phyloP scores from a whole-genome alignment of 2,329 filamentous ascomycete genomes.

The Penicillium sp. region DNA sequence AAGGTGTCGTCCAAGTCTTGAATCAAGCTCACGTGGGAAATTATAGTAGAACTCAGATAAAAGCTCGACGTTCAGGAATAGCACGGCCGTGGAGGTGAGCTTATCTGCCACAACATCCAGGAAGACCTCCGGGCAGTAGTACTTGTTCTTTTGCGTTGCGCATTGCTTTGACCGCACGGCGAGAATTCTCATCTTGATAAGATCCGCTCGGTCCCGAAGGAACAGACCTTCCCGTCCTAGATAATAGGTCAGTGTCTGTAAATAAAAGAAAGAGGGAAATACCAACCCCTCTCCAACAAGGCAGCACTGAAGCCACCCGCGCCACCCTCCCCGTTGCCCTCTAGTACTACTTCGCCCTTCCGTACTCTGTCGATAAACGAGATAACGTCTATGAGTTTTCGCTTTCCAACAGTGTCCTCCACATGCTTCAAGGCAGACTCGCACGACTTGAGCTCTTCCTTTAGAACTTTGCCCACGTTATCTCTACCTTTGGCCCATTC shows the following conservation, averaged over 20 bases:
- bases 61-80: slow-evolving; percentile 96
- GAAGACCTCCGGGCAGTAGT: slow-evolving; percentile 95
- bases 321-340: slow-evolving; percentile 77
- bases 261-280: slow-evolving; percentile 6
- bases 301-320: slow-evolving; percentile 91
- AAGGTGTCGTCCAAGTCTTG: slow-evolving; percentile 77
- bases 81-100: slow-evolving; percentile 87
- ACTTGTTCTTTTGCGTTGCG: slow-evolving; percentile 79
- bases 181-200: slow-evolving; percentile 83
- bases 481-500: slow-evolving; percentile 87
- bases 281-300: slow-evolving; percentile 74
- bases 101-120: slow-evolving; percentile 96
- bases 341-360: slow-evolving; percentile 78
- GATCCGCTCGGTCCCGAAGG: slow-evolving; percentile 83
- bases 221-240: slow-evolving; percentile 89
- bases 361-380: slow-evolving; percentile 85
- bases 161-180: slow-evolving; percentile 92
- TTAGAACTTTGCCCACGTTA: slow-evolving; percentile 76
- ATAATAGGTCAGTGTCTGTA: background rate
- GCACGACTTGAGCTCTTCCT: slow-evolving; percentile 80
- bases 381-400: slow-evolving; percentile 87
- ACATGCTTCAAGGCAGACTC: slow-evolving; percentile 73
- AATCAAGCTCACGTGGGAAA: slow-evolving; percentile 89
- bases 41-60: slow-evolving; percentile 97
- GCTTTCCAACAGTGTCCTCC: slow-evolving; percentile 73